A percentile compares a stretch with the other conserved stretches of the same genome.
Evolutionary conservation across 164 flowering plant species (phyloP).

Genomic region (Liquidambar formosana): DNA sequence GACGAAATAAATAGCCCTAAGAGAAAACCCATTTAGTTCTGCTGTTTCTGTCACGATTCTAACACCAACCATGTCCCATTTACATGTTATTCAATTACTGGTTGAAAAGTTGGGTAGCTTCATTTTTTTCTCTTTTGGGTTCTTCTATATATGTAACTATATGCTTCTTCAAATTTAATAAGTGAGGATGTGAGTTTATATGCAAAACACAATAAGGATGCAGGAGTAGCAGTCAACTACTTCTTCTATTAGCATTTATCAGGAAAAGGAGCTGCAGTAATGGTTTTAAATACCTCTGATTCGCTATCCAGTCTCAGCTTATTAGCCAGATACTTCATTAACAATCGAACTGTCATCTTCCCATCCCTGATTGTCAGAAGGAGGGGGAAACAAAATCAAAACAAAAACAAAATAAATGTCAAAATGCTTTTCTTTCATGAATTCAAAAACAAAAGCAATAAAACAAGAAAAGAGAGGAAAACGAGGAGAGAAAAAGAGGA

Average conservation of each 20-base stretch:
- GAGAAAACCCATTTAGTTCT: constrained; percentile 36
- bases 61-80: constrained; percentile 20
- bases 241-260: not conserved
- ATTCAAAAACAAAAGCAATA: too few species aligned
- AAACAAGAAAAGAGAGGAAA: not conserved
- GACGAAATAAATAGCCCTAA: constrained; percentile 8
- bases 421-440: too few species aligned
- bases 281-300: constrained; percentile 72
- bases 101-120: too few species aligned
- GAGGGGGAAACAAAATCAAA: not conserved
- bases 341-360: constrained; percentile 77
- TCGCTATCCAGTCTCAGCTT: constrained; percentile 87
- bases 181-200: not conserved
- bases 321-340: constrained; percentile 86
- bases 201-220: too few species aligned
- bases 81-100: not conserved
- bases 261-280: not conserved
- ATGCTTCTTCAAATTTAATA: too few species aligned
- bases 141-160: too few species aligned
- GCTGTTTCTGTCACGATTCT: constrained; percentile 57
- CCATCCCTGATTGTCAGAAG: constrained; percentile 57
- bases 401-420: too few species aligned
- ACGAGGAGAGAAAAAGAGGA: not conserved
- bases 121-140: too few species aligned
- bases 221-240: not conserved